Percentiles rank a stretch among this genome's conserved stretches.
phyloP scores from a whole-genome alignment of 176 grass and related monocot species.

The Microstegium vimineum region DNA sequence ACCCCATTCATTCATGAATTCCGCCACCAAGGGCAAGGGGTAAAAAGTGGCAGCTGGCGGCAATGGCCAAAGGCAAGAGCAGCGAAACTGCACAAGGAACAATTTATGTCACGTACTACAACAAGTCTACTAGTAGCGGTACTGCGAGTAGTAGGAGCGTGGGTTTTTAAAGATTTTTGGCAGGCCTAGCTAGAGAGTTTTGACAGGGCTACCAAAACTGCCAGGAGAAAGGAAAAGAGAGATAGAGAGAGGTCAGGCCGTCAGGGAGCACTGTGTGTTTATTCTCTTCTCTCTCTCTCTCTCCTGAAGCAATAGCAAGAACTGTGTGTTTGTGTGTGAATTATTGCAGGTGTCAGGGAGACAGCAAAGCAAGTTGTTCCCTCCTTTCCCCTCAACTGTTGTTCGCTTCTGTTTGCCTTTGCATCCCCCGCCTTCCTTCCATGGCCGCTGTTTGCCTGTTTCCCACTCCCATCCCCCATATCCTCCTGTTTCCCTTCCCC shows the following conservation, averaged over 20 bases:
- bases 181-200: neutral
- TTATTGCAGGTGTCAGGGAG: constrained; percentile 59
- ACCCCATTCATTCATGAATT: neutral
- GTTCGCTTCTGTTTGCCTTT: constrained; percentile 10
- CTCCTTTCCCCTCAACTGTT: constrained; percentile 47
- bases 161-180: constrained; percentile 7
- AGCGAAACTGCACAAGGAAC: constrained; percentile 12
- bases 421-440: neutral
- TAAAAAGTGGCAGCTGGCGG: neutral
- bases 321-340: neutral
- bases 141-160: neutral
- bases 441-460: neutral
- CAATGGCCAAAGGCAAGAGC: neutral
- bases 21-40: neutral
- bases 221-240: no score
- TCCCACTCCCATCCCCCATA: neutral
- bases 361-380: constrained; percentile 54
- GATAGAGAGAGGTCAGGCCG: no score
- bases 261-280: neutral
- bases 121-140: neutral
- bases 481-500: neutral
- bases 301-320: no score
- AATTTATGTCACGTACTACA: constrained; percentile 11
- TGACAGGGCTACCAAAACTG: neutral
- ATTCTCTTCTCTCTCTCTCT: neutral